Evolutionary conservation across 2,329 filamentous ascomycete genomes (phyloP).

Genomic region (Aspergillus sp.): DNA sequence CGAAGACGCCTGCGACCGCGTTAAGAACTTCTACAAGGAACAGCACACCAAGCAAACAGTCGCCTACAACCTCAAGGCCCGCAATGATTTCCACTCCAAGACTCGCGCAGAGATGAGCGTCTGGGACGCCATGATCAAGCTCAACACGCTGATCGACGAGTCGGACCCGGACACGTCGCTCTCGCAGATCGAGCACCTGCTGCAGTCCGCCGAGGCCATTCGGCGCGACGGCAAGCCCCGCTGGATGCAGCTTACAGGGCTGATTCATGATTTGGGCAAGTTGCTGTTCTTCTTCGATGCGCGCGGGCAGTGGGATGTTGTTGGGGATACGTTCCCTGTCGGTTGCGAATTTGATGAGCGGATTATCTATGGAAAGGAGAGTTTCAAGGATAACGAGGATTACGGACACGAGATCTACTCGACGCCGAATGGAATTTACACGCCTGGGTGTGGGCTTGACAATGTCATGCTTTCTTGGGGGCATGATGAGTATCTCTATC

Average conservation of each 20-base stretch:
- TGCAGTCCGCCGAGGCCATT: conserved; percentile 88
- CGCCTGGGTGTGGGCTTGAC: conserved; percentile 76
- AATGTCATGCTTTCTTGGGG: conserved; percentile 92
- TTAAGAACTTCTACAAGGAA: conserved; percentile 83
- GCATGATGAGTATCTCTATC: conserved; percentile 63
- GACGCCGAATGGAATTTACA: conserved; percentile 80
- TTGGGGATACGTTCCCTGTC: conserved; percentile 64
- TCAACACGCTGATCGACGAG: conserved; percentile 88
- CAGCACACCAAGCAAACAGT: conserved; percentile 64
- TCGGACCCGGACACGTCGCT: conserved; percentile 88
- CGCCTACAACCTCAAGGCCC: conserved; percentile 79
- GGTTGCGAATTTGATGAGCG: conserved; percentile 61
- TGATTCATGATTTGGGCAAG: conserved; percentile 54
- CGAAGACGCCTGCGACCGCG: conserved; percentile 78
- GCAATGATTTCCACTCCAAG: conserved; percentile 70
- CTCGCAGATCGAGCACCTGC: conserved; percentile 85
- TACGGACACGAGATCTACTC: conserved; percentile 70
- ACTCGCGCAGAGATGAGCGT: conserved; percentile 77
- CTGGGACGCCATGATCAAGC: conserved; percentile 91
- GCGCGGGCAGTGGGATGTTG: conserved; percentile 91
- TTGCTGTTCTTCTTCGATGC: conserved; percentile 65
- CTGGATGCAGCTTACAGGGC: conserved; percentile 54
- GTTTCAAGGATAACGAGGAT: conserved; percentile 79
- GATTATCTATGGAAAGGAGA: conserved; percentile 78
- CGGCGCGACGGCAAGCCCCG: conserved; percentile 67